Conservation (phyloP, 2,329 filamentous ascomycete species). For the Pseudogymnoascus sp. region DNA sequence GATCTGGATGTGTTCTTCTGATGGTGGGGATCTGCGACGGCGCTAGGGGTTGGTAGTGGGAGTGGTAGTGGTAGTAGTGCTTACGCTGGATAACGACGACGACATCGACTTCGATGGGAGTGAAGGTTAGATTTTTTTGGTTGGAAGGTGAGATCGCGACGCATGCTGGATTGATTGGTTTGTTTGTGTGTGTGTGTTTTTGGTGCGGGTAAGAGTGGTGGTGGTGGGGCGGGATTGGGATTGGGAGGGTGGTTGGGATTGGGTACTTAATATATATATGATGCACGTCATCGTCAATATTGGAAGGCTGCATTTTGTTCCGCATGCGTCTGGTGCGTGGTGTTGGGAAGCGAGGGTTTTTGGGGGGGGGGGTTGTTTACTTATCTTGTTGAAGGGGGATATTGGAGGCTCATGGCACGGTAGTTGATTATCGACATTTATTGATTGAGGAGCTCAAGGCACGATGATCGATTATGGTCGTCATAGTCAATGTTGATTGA, state of each 20-base stretch:
- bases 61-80: background rate
- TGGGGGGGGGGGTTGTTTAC: background rate
- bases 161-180: background rate
- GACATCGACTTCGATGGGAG: background rate
- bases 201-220: background rate
- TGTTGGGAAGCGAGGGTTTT: background rate
- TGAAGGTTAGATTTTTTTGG: background rate
- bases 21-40: background rate
- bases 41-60: background rate
- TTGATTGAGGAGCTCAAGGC: too few relatives aligned
- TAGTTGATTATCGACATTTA: background rate
- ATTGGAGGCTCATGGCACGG: background rate
- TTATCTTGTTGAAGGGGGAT: background rate
- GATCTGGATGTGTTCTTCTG: background rate
- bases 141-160: background rate
- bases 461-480: too few relatives aligned
- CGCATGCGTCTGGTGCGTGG: background rate
- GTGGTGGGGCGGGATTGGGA: background rate
- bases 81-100: background rate
- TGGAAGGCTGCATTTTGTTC: background rate
- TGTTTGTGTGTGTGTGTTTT: background rate
- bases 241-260: background rate
- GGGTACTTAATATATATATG: background rate
- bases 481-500: too few relatives aligned
- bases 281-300: background rate